Percentiles rank a stretch among this genome's conserved stretches.
Evolutionary conservation across 2,329 filamentous ascomycete genomes (phyloP).

Genomic region (Colletotrichum cuscutae): DNA sequence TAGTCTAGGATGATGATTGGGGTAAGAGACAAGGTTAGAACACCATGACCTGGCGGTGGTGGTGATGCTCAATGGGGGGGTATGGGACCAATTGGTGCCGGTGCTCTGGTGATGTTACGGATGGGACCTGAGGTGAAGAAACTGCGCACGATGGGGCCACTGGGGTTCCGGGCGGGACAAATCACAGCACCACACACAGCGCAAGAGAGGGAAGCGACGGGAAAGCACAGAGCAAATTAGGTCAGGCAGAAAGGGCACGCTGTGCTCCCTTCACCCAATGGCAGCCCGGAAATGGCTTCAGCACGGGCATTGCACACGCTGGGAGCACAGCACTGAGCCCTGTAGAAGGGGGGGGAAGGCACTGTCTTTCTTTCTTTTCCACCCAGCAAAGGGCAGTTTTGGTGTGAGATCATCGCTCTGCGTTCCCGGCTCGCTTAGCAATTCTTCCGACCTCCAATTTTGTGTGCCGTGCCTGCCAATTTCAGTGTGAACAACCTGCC

Average conservation of each 20-base stretch:
- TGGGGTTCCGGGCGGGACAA: slow-evolving; percentile 25
- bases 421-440: slow-evolving; percentile 27
- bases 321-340: not conserved
- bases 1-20: slow-evolving; percentile 37
- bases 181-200: slow-evolving; percentile 18
- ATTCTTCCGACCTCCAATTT: slow-evolving; percentile 28
- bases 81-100: slow-evolving; percentile 34
- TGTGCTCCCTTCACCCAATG: slow-evolving; percentile 14
- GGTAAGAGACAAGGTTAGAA: slow-evolving; percentile 38
- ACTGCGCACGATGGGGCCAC: slow-evolving; percentile 36
- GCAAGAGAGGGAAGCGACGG: slow-evolving; percentile 4
- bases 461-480: slow-evolving; percentile 23
- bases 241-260: slow-evolving; percentile 27
- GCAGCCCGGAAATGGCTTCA: not conserved
- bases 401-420: slow-evolving; percentile 23
- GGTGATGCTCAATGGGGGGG: slow-evolving; percentile 34
- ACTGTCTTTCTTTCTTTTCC: not conserved
- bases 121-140: slow-evolving; percentile 35
- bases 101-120: slow-evolving; percentile 33
- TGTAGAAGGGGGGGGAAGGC: not conserved
- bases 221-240: slow-evolving; percentile 31
- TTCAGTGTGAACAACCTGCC: not conserved
- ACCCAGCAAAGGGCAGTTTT: not conserved
- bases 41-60: slow-evolving; percentile 37
- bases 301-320: slow-evolving; percentile 1